Percentiles rank a stretch among this genome's conserved stretches.
These are phyloP conservation scores for Panicum miliaceum DNA, from an alignment of 176 grass and related monocot genomes.

Conservation along the genomic window DNA sequence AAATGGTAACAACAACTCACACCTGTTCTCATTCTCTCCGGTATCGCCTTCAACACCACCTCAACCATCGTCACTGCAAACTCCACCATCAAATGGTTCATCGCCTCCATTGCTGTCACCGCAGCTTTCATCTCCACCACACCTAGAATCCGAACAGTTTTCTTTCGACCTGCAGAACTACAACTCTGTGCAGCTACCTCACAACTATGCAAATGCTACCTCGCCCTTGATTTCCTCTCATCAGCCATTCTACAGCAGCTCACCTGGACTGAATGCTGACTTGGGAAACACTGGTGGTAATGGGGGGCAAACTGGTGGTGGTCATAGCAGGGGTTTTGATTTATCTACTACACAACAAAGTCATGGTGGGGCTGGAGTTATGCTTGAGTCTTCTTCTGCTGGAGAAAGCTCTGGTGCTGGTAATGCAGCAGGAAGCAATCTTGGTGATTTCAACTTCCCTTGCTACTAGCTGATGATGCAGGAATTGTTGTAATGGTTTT, in stretches of 20 bases:
- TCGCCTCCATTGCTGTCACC: neutral
- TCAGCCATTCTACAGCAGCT: neutral
- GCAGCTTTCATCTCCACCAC: too few relatives aligned
- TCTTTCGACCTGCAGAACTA: neutral
- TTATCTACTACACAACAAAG: neutral
- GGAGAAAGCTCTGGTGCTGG: neutral
- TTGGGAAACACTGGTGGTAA: neutral
- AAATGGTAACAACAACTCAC: constrained; percentile 1
- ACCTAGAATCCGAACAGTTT: neutral
- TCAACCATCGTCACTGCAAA: neutral
- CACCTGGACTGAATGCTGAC: neutral
- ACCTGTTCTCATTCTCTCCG: neutral
- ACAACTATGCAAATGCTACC: neutral
- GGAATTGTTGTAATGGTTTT: neutral
- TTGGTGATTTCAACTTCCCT: neutral
- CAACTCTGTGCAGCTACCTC: neutral
- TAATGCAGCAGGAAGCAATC: neutral
- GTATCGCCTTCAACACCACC: neutral
- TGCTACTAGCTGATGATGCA: neutral
- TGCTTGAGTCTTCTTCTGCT: neutral
- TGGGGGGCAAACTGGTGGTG: neutral
- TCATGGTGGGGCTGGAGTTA: neutral
- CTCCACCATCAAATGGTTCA: neutral
- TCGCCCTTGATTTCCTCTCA: neutral
- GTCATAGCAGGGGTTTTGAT: neutral